A percentile compares a stretch with the other conserved stretches of the same genome.
Evolutionary conservation across 139 green algal species (phyloP).

Genomic region (Chara braunii): DNA sequence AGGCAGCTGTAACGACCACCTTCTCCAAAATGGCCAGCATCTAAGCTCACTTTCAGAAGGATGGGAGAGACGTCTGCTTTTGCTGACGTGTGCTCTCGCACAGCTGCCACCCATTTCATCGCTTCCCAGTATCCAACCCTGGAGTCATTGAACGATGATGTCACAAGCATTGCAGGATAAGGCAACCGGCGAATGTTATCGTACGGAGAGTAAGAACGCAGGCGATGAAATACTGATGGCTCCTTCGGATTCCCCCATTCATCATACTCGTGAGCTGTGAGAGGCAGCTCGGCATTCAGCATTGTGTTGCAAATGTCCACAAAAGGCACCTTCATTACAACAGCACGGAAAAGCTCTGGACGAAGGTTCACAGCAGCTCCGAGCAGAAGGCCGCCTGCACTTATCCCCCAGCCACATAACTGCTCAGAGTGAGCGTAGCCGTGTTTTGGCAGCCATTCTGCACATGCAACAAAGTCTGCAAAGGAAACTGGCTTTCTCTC

Average conservation of each 20-base stretch:
- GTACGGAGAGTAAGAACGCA: constrained; percentile 18
- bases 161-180: constrained; percentile 25
- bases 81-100: not conserved
- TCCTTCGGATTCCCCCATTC: constrained; percentile 37
- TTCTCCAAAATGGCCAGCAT: not conserved
- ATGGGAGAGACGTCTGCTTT: constrained; percentile 2
- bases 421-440: not conserved
- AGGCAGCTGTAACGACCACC: constrained; percentile 10
- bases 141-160: constrained; percentile 9
- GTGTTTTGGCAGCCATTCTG: constrained; percentile 6
- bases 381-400: constrained; percentile 41
- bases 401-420: constrained; percentile 28
- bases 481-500: constrained; percentile 31
- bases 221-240: not conserved
- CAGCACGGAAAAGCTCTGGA: constrained; percentile 33
- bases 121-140: constrained; percentile 36
- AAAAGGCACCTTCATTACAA: constrained; percentile 44
- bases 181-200: constrained; percentile 12
- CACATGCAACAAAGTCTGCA: constrained; percentile 43
- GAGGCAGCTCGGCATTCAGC: constrained; percentile 37
- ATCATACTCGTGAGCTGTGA: constrained; percentile 39
- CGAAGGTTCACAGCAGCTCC: constrained; percentile 29
- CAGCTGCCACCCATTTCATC: constrained; percentile 12
- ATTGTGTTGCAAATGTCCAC: constrained; percentile 41
- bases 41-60: constrained; percentile 4